These are phyloP conservation scores for Curvularia lunata DNA, from an alignment of 2,329 filamentous ascomycete genomes.

Conservation along the genomic window DNA sequence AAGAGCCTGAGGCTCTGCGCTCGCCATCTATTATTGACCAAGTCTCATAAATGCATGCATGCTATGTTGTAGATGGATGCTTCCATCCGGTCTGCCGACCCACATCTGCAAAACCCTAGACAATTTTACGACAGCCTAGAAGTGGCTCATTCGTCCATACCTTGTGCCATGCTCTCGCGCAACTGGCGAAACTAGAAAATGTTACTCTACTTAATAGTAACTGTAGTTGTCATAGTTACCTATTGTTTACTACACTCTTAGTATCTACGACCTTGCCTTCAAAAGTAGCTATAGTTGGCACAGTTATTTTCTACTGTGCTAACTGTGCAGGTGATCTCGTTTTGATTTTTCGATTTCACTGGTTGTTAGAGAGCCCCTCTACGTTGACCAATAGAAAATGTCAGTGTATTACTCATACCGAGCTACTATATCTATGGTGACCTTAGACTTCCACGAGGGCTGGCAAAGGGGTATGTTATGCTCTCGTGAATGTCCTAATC, in stretches of 20 bases:
- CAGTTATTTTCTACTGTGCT: no score
- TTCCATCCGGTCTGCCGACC: neutral
- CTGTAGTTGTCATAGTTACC: no score
- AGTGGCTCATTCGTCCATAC: neutral
- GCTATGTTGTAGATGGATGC: conserved; percentile 1
- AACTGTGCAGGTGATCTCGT: no score
- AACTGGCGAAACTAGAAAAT: no score
- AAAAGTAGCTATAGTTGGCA: no score
- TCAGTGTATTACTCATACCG: conserved; percentile 16
- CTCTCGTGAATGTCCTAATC: conserved; percentile 22
- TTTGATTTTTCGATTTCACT: no score
- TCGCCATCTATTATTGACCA: neutral
- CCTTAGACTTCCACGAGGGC: conserved; percentile 10
- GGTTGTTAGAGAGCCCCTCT: no score
- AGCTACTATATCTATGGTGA: conserved; percentile 24
- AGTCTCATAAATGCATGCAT: neutral
- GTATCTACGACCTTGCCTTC: no score
- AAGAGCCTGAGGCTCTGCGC: neutral
- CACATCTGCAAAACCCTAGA: neutral
- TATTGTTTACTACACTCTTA: no score
- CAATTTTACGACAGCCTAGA: neutral
- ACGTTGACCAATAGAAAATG: neutral
- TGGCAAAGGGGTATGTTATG: conserved; percentile 27
- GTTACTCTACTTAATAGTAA: no score
- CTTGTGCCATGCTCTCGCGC: neutral